phyloP scores from a whole-genome alignment of 2,329 filamentous ascomycete genomes.

The Venturia nashicola region DNA sequence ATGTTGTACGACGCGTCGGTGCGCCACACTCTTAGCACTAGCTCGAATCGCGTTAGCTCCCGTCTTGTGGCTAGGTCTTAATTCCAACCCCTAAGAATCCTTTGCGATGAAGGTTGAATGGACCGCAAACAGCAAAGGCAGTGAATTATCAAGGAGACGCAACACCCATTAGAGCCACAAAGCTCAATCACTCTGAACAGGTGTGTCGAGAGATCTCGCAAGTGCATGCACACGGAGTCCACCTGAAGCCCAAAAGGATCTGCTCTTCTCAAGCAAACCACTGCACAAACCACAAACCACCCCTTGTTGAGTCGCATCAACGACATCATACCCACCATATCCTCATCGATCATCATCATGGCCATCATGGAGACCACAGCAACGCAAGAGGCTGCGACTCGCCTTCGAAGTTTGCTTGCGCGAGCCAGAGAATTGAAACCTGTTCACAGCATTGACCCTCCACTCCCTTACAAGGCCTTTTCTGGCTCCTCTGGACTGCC shows the following conservation, averaged over 20 bases:
- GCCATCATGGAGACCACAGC: constrained; percentile 17
- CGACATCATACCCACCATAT: not conserved
- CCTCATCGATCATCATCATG: constrained; percentile 14
- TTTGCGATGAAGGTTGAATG: not conserved
- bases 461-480: constrained; percentile 29
- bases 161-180: not conserved
- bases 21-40: not conserved
- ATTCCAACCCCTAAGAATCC: not conserved
- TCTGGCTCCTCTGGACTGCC: constrained; percentile 19
- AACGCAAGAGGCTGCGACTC: constrained; percentile 18
- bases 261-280: not conserved
- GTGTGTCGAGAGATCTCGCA: not conserved
- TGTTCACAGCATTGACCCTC: constrained; percentile 28
- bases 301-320: not conserved
- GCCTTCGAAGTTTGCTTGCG: constrained; percentile 27
- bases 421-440: constrained; percentile 29
- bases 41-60: not conserved
- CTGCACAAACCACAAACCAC: not conserved
- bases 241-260: not conserved
- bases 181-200: not conserved
- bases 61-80: not conserved
- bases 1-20: not conserved
- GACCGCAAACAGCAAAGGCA: not conserved
- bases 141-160: not conserved
- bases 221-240: not conserved